Conservation (phyloP, 1,284 basidiomycete genomes). For the Irpex sp. region DNA sequence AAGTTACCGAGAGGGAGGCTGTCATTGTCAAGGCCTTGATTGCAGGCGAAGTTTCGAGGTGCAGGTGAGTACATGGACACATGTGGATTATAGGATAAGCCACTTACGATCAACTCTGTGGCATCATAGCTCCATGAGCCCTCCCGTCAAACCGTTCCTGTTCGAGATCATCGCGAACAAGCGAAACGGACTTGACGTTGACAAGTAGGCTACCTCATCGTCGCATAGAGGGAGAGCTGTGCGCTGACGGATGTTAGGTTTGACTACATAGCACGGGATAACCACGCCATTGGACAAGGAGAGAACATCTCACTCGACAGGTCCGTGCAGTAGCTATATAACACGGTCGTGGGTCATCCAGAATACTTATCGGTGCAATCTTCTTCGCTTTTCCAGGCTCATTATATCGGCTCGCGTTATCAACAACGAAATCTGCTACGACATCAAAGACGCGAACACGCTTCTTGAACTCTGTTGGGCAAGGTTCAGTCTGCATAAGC, state of each 20-base stretch:
- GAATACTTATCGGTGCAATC: background rate
- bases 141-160: constrained; percentile 41
- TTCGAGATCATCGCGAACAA: constrained; percentile 78
- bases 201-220: constrained; percentile 49
- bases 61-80: constrained; percentile 34
- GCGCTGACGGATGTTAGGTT: constrained; percentile 40
- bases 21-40: constrained; percentile 70
- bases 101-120: no score
- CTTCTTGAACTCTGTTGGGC: constrained; percentile 71
- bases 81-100: background rate
- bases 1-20: constrained; percentile 41
- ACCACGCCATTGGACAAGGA: constrained; percentile 63
- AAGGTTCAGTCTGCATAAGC: constrained; percentile 73
- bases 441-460: constrained; percentile 74
- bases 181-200: constrained; percentile 76
- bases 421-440: constrained; percentile 69
- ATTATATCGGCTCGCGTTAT: constrained; percentile 72
- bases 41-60: constrained; percentile 46
- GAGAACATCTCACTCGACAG: constrained; percentile 50
- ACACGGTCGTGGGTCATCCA: background rate
- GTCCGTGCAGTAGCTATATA: constrained; percentile 25
- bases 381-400: constrained; percentile 38
- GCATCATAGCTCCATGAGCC: background rate
- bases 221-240: background rate
- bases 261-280: constrained; percentile 76